phyloP scores from a whole-genome alignment of 1,139 yeast genomes.

The Pichia sp. region DNA sequence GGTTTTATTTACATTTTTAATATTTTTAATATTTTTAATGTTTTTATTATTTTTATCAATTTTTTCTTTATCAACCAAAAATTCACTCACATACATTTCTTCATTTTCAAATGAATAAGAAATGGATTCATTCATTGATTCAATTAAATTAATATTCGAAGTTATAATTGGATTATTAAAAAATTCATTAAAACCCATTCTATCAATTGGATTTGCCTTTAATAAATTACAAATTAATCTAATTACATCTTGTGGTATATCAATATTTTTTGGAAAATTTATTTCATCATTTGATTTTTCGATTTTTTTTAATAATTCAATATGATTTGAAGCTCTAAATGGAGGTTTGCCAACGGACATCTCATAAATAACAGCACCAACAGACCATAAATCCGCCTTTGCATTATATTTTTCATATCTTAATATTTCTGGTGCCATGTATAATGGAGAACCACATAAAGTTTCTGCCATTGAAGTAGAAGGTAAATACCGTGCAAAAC shows the following conservation, averaged over 20 bases:
- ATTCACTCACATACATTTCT: constrained; percentile 78
- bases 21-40: constrained; percentile 1
- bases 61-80: constrained; percentile 33
- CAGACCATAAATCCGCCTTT: constrained; percentile 96
- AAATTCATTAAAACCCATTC: constrained; percentile 84
- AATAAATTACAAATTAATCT: constrained; percentile 66
- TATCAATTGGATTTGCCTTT: constrained; percentile 78
- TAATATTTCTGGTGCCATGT: constrained; percentile 97
- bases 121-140: constrained; percentile 48
- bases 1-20: constrained; percentile 3
- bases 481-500: constrained; percentile 92
- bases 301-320: constrained; percentile 79
- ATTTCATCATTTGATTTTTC: constrained; percentile 76
- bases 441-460: constrained; percentile 91
- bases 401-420: constrained; percentile 94
- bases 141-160: constrained; percentile 33
- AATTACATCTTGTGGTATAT: constrained; percentile 58
- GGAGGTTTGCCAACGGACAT: constrained; percentile 96
- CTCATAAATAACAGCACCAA: constrained; percentile 92
- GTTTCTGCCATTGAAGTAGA: constrained; percentile 94
- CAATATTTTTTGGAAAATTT: constrained; percentile 60
- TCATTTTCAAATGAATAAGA: constrained; percentile 70
- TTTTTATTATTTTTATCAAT: constrained; percentile 1
- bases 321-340: constrained; percentile 85
- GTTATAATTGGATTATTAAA: constrained; percentile 58